Percentiles rank a stretch among this genome's conserved stretches.
Evolutionary conservation across 495 filamentous ascomycete genomes (phyloP).

Genomic region (Clavariopsis aquatica): DNA sequence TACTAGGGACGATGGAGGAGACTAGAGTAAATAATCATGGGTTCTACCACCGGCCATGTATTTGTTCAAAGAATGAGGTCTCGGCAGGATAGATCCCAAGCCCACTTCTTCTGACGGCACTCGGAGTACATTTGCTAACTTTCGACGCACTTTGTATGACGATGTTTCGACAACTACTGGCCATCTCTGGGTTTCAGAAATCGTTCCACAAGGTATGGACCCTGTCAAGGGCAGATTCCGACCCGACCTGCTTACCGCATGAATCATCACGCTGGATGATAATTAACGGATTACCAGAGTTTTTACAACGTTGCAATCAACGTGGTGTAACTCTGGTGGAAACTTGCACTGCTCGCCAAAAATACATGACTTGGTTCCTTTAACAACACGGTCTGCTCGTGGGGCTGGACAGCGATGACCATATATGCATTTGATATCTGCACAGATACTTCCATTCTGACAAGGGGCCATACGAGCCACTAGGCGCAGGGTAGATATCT

Average conservation of each 20-base stretch:
- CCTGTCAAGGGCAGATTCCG: no score
- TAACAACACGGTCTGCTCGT: conserved; percentile 12
- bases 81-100: no score
- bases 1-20: no score
- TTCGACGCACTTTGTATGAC: no score
- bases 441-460: conserved; percentile 69
- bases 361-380: conserved; percentile 40
- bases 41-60: no score
- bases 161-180: no score
- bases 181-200: no score
- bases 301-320: conserved; percentile 39
- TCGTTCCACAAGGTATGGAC: no score
- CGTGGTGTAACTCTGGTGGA: conserved; percentile 39
- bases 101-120: no score
- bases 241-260: not conserved
- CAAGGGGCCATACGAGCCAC: conserved; percentile 81
- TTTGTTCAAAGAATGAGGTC: no score
- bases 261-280: not conserved
- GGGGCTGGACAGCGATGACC: conserved; percentile 59
- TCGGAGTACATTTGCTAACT: no score
- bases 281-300: conserved; percentile 29
- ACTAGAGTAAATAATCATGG: no score
- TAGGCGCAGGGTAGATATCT: conserved; percentile 66
- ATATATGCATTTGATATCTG: conserved; percentile 78
- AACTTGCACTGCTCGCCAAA: conserved; percentile 44